Percentiles rank a stretch among this genome's conserved stretches.
Conservation (phyloP, 140 eudicot species). For the Stevia rebaudiana region DNA sequence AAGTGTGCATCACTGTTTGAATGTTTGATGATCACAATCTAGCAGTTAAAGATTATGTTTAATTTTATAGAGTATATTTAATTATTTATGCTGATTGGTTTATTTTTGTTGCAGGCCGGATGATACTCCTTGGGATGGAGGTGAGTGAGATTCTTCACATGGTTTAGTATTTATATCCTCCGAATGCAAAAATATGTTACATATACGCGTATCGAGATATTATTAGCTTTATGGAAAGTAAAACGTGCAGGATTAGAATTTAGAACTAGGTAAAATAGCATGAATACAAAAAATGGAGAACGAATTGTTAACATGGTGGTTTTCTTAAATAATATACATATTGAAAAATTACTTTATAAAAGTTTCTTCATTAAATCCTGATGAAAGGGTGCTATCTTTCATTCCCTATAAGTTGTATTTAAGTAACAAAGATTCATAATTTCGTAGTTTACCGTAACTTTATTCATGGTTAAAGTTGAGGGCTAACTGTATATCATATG, state of each 20-base stretch:
- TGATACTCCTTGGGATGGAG: slow-evolving; percentile 55
- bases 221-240: not conserved
- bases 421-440: slow-evolving; percentile 2
- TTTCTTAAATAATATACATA: not conserved
- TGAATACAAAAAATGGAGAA: not conserved
- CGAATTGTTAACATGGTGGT: not conserved
- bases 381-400: not conserved
- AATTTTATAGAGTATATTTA: too few relatives aligned
- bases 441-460: not conserved
- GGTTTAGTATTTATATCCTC: not conserved
- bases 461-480: not conserved
- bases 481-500: not conserved
- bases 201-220: not conserved
- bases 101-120: slow-evolving; percentile 38
- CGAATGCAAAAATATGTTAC: not conserved
- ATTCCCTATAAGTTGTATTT: not conserved
- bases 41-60: not conserved
- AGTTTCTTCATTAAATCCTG: not conserved
- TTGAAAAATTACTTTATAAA: not conserved
- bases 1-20: not conserved
- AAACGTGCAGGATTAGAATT: not conserved
- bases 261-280: not conserved
- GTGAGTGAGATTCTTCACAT: slow-evolving; percentile 21
- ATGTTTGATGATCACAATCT: slow-evolving; percentile 9
- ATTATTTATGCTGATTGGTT: slow-evolving; percentile 1